Evolutionary conservation across 352 stramenopile species (phyloP), one percentile per base, ranked within the genome.

Genomic region (Globisporangium viniferum): DNA sequence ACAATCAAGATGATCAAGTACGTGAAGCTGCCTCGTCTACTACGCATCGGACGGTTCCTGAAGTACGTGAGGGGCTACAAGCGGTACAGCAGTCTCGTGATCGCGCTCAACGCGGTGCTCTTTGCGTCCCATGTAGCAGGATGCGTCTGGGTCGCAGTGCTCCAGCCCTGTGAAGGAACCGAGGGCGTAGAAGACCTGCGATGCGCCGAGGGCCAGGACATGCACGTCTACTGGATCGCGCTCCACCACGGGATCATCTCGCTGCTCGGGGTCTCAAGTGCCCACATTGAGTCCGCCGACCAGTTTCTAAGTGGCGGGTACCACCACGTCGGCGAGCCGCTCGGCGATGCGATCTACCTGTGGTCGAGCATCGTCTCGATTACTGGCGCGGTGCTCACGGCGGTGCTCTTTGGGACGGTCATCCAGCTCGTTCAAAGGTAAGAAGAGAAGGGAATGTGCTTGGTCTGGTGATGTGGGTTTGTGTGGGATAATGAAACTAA

Each of bases 1-100:
- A 86, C 78, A n/a, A 79, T 90, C 70, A 90, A 90, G 64, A 81
- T 88, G 72, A 84, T 90, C 59, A 90, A 89, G 73, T 90, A 90
- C 66, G 76, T 90, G 39, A 90, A 90, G 55, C 67, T 90, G 20
- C 82, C 82, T 1, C 73, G 79, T 1, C 61, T 90, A 18, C 71
- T 90, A 27, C 82, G 82, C 5, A 77, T 90, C 35, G 82, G 82
- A 1, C 80, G 82, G 3, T 79, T 89, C 62, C 64, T 87, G 68
- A 90, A 79, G 62, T 84, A 83, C 61, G 65, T 90, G 2, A 74
- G 80, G n/a, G 65, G 71, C 31, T 90, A 90, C 71, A 85, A 81
- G 51, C 75, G 82, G 67, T 90, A 89, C 64, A 84, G 78, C 62
- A 77, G 82, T 51, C 69, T 86, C 58, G 72, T 74, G 10, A 90